Conservation (phyloP, 2,329 filamentous ascomycete genomes). For the Aspergillus arachidicola region DNA sequence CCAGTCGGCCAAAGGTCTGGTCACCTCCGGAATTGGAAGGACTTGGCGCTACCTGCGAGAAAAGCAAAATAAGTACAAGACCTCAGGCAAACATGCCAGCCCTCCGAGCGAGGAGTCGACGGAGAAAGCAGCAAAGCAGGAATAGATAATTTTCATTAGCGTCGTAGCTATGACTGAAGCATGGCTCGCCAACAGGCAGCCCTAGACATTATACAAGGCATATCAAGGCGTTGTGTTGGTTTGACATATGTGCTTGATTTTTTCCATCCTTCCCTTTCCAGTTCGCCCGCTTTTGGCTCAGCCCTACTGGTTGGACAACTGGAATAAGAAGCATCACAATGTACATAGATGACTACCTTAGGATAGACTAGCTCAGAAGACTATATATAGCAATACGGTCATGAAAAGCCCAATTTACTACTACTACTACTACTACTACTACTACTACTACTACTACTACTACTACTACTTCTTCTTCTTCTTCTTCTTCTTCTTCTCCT, state of each 20-base stretch:
- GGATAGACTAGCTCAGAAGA: neutral
- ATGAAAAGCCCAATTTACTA: neutral
- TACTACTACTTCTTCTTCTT: neutral
- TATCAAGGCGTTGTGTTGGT: slow-evolving; percentile 19
- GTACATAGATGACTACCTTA: neutral
- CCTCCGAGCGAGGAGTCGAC: slow-evolving; percentile 19
- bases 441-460: too few species aligned
- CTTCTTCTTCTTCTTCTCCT: too few species aligned
- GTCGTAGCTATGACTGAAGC: slow-evolving; percentile 14
- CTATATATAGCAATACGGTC: neutral
- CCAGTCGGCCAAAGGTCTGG: slow-evolving; percentile 79
- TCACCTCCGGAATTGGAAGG: slow-evolving; percentile 74
- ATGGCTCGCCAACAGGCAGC: slow-evolving; percentile 12
- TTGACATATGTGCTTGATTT: neutral
- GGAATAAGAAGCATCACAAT: neutral
- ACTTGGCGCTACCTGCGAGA: slow-evolving; percentile 78
- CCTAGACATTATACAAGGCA: slow-evolving; percentile 17
- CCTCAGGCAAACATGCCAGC: slow-evolving; percentile 35
- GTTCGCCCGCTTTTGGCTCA: neutral
- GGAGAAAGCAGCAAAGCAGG: slow-evolving; percentile 24
- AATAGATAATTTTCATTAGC: slow-evolving; percentile 16
- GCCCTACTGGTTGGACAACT: neutral
- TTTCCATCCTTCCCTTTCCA: neutral
- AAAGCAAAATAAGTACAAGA: slow-evolving; percentile 69
- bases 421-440: neutral